phyloP scores from a whole-genome alignment of 2,329 filamentous ascomycete species.

The Macrophomina pseudophaseolina region DNA sequence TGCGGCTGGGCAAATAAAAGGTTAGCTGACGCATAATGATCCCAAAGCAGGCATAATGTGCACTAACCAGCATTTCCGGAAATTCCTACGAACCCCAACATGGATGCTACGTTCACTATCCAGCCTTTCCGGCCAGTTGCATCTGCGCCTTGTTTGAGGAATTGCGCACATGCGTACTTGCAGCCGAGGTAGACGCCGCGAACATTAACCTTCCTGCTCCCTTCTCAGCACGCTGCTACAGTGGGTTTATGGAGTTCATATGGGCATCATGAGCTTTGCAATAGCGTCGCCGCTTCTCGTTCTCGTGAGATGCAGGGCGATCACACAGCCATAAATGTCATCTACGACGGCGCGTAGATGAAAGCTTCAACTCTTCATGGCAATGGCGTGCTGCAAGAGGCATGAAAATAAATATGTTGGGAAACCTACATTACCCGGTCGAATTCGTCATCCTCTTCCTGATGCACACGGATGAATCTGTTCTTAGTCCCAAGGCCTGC shows the following conservation, averaged over 20 bases:
- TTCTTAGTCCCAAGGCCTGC: slow-evolving; percentile 42
- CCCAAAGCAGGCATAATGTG: too few relatives aligned
- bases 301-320: too few relatives aligned
- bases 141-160: slow-evolving; percentile 42
- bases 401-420: not conserved
- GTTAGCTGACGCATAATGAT: not conserved
- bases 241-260: too few relatives aligned
- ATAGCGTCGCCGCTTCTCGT: too few relatives aligned
- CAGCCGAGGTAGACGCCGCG: slow-evolving; percentile 47
- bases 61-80: not conserved
- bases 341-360: too few relatives aligned
- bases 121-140: slow-evolving; percentile 39
- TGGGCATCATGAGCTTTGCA: too few relatives aligned
- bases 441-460: slow-evolving; percentile 14
- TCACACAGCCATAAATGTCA: too few relatives aligned
- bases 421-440: slow-evolving; percentile 8
- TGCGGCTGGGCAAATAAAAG: slow-evolving; percentile 32
- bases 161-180: slow-evolving; percentile 45
- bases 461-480: slow-evolving; percentile 6
- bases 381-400: too few relatives aligned
- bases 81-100: slow-evolving; percentile 41
- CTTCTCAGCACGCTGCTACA: not conserved
- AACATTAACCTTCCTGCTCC: slow-evolving; percentile 41
- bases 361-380: too few relatives aligned
- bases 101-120: slow-evolving; percentile 46